Evolutionary conservation across 2,329 filamentous ascomycete genomes (phyloP), one percentile per base, ranked within the genome.

Genomic region (Rhynchosporium secalis): DNA sequence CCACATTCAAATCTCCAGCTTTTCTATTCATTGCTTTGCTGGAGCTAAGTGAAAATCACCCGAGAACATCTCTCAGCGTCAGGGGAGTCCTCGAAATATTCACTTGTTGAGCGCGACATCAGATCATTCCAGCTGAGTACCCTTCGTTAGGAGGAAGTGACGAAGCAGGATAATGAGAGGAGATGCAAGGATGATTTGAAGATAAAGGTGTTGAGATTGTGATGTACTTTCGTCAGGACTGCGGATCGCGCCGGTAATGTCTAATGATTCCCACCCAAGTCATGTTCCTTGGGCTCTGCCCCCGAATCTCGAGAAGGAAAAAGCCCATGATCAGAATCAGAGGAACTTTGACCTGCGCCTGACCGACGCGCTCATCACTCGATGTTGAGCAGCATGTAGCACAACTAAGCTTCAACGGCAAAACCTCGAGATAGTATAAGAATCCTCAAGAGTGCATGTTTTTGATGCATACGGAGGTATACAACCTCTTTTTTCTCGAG

Each of bases 151-250:
- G 20, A 20, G 68, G 83, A 80, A 2, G 91, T 96, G 4, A 82
- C 79, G 7, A 91, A 95, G 76, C 90, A 96, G 75, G 85, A 88
- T 63, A 91, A 96, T 70, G 90, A 96, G 74, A 91, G 91, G 0
- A 82, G 79, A 70, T 81, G 87, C 61, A 80, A 88, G 71, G 87
- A 94, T 73, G 95, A 90, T 74, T 79, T 79, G 3, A 69, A 69
- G 56, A 31, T 71, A 49, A 68, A 64, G 56, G 62, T 47, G 15
- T 36, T 41, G 5, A 55, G 55, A 20, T 31, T 60, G 7, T 60
- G 41, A 60, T 40, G 20, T 8, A 43, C 1, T 20, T 20, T 20
- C 20, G 1, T 40, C 36, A 40, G 36, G 7, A 40, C 20, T 20
- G 20, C 20, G 20, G 20, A 20, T 20, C 20, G 20, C 20, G 20